Base-by-base conservation (phyloP, 768 basidiomycete genomes). In the Galerina sulciceps region DNA sequence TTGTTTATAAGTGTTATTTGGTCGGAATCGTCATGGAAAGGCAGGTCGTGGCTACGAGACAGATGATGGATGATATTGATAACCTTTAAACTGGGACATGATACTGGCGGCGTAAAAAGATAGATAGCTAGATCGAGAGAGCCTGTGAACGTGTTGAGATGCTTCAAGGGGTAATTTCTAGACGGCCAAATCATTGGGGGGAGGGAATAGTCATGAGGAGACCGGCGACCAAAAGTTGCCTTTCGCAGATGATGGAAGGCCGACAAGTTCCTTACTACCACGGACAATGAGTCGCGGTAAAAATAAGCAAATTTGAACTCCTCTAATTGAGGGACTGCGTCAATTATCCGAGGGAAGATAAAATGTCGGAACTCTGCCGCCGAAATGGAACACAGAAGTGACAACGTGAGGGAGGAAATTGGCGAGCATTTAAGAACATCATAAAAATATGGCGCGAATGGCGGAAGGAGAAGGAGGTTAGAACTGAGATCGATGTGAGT, bases 391-490 rank as follows among this genome's bases (percentile, higher is more conserved):
- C 41, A 22, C 20, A 48, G 43, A 17, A 57, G 31, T 9, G 50
- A 53, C 31, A 63, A 31, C 20, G 45, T 43, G 10, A 63, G 52
- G 22, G 58, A 53, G 10, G 48, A 46, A 31, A 63, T 59, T 14
- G 37, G 48, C 11, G 62, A 56, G 44, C 46, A 42, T 23, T 57
- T 56, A 36, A 59, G n/a, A 4, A 59, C n/a, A n/a, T 43, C n/a
- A 35, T 57, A 63, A 13, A 54, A 57, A 58, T 58, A 63, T 18
- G 54, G 42, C 23, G 58, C 40, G 44, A 56, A 59, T 15, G 62
- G 62, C 26, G 62, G 62, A 10, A 59, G 22, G 14, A 63, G 50
- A 18, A 63, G 58, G 37, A 63, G 59, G 35, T 63, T 55, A 11
- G 50, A 53, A 34, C 54, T 40, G 26, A 63, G 17, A 6, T 63